Evolutionary conservation across 495 filamentous ascomycete species (phyloP).

Genomic region (Terfezia boudieri): DNA sequence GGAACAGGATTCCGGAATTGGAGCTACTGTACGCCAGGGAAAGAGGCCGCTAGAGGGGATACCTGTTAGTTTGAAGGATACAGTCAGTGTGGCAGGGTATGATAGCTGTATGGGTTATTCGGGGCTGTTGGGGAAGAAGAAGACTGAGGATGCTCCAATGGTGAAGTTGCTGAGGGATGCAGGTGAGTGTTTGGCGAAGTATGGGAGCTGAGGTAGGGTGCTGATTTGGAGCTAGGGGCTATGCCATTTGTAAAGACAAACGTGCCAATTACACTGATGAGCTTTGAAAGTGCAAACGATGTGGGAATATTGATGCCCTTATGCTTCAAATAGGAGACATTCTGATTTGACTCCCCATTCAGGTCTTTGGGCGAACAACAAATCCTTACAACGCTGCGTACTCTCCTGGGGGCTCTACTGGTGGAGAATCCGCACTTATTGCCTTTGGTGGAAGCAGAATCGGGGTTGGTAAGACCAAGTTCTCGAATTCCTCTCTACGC

Average conservation of each 20-base stretch:
- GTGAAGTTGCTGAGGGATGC: conserved; percentile 67
- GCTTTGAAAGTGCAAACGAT: conserved; percentile 81
- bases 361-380: conserved; percentile 37
- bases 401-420: conserved; percentile 78
- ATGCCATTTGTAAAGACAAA: conserved; percentile 93
- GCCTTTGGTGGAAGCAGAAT: conserved; percentile 75
- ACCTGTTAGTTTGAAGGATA: conserved; percentile 75
- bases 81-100: conserved; percentile 64
- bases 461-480: conserved; percentile 30
- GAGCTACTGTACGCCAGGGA: not conserved
- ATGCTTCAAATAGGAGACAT: too few species aligned
- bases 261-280: conserved; percentile 72
- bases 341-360: not conserved
- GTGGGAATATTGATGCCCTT: conserved; percentile 30
- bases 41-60: conserved; percentile 55
- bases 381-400: conserved; percentile 72
- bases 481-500: not conserved
- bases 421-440: conserved; percentile 68
- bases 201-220: not conserved
- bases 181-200: conserved; percentile 16
- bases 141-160: conserved; percentile 45
- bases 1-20: conserved; percentile 17
- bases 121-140: conserved; percentile 41
- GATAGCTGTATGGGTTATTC: conserved; percentile 74
- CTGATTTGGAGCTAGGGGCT: conserved; percentile 35